Conservation (phyloP, 2,329 filamentous ascomycete genomes). For the Akanthomyces dipterigenus region DNA sequence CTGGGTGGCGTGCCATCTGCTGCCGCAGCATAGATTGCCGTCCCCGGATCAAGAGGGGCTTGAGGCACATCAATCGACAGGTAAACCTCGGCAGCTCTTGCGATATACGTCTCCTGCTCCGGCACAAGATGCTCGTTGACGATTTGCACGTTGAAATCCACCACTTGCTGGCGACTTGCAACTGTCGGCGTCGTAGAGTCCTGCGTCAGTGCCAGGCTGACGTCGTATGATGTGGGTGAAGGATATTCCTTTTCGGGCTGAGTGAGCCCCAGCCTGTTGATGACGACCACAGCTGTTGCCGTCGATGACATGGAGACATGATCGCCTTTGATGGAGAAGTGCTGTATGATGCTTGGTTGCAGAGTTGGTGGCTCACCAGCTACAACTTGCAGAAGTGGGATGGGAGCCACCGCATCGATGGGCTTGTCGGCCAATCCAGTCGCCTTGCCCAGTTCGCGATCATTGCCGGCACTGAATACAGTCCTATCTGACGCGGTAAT, state of each 20-base stretch:
- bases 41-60: background rate
- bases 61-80: background rate
- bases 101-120: background rate
- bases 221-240: conserved; percentile 5
- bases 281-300: conserved; percentile 7
- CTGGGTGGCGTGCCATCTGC: background rate
- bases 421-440: conserved; percentile 4
- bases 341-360: conserved; percentile 4
- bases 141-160: conserved; percentile 7
- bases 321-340: background rate
- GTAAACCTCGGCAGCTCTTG: background rate
- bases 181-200: background rate
- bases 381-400: background rate
- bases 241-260: conserved; percentile 6
- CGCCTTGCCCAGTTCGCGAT: background rate
- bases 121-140: background rate
- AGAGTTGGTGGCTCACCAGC: background rate
- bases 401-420: background rate
- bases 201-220: background rate
- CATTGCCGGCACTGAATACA: background rate
- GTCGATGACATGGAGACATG: conserved; percentile 5
- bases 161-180: background rate
- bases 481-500: conserved; percentile 2
- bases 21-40: background rate
- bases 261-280: background rate